Evolutionary conservation across 2,329 filamentous ascomycete genomes (phyloP).

Genomic region (Zasmidium cellare): DNA sequence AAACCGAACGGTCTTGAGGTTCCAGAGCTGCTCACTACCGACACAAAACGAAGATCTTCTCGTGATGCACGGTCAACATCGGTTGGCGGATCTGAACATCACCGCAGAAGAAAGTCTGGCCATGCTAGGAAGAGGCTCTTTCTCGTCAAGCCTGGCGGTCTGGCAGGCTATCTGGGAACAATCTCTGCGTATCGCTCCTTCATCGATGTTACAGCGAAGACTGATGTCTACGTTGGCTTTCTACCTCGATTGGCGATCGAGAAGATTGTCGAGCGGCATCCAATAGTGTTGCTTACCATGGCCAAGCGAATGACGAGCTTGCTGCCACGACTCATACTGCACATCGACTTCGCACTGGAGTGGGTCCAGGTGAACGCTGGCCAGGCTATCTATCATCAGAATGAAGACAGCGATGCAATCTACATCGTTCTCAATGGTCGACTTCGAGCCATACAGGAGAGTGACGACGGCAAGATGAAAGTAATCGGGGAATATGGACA

Average conservation of each 20-base stretch:
- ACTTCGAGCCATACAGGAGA: conserved; percentile 79
- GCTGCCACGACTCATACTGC: conserved; percentile 82
- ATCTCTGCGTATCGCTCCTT: conserved; percentile 95
- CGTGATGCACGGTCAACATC: conserved; percentile 23
- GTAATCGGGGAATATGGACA: conserved; percentile 93
- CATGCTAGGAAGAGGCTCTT: conserved; percentile 70
- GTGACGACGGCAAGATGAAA: conserved; percentile 75
- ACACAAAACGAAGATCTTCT: conserved; percentile 17
- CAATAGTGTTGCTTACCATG: conserved; percentile 90
- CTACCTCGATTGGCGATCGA: conserved; percentile 82
- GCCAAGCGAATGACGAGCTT: conserved; percentile 90
- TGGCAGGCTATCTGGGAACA: conserved; percentile 92
- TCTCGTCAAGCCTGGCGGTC: conserved; percentile 87
- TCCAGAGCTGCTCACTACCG: conserved; percentile 27
- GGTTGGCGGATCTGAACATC: conserved; percentile 29
- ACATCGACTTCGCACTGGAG: conserved; percentile 97
- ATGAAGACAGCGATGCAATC: conserved; percentile 95
- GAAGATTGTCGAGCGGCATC: conserved; percentile 87
- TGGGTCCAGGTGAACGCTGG: conserved; percentile 97
- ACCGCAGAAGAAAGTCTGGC: conserved; percentile 38
- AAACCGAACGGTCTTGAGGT: conserved; percentile 36
- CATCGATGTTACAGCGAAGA: conserved; percentile 95
- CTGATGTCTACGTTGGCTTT: conserved; percentile 97
- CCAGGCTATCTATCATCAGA: conserved; percentile 90
- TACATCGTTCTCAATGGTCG: conserved; percentile 97